Evolutionary conservation across 495 filamentous ascomycete genomes (phyloP), one percentile per base, ranked within the genome.

Genomic region (Xylaria sp.): DNA sequence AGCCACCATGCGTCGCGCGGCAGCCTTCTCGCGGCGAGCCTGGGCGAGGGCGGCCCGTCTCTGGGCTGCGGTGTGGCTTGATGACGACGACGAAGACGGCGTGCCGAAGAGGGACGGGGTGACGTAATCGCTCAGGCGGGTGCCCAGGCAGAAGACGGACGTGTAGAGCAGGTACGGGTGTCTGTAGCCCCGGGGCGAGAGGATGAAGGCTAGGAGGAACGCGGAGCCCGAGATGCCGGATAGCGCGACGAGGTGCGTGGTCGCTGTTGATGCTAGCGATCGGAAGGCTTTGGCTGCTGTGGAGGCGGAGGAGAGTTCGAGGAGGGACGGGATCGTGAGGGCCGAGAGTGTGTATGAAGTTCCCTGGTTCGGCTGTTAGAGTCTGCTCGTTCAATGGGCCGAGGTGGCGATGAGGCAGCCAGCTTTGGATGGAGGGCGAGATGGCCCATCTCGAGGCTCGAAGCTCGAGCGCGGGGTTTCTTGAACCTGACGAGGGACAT

Each of bases 121-220:
- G 11, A 85, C 81, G 11, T 87, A 57, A 65, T 87, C 83, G 67
- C 91, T 82, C 14, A 84, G 79, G n/a, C 85, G 87, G 26, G 88
- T 87, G 63, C 83, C 82, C 17, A 88, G 55, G 7, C 86, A 86
- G 50, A 92, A 87, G 15, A 91, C 75, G 17, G 85, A 85, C 37
- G 92, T 91, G 90, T 93, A 97, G 43, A 97, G 76, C 4, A 97
- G 88, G 77, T 95, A 97, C 0, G 94, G 94, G 77, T 97, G 94
- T 71, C 90, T 88, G 71, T 85, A 85, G 64, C 88, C 86, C 4
- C 83, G 82, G 0, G 93, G 92, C 1, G 93, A 94, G 73, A 95
- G 82, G 43, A 83, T 69, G 80, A 89, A 97, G 37, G 94, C 92
- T 69, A 93, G 85, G 40, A 90, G 80, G 74, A 97, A 87, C 31